Base-by-base conservation (phyloP, 2,329 filamentous ascomycete species). In the Phaeosphaeria sp. region DNA sequence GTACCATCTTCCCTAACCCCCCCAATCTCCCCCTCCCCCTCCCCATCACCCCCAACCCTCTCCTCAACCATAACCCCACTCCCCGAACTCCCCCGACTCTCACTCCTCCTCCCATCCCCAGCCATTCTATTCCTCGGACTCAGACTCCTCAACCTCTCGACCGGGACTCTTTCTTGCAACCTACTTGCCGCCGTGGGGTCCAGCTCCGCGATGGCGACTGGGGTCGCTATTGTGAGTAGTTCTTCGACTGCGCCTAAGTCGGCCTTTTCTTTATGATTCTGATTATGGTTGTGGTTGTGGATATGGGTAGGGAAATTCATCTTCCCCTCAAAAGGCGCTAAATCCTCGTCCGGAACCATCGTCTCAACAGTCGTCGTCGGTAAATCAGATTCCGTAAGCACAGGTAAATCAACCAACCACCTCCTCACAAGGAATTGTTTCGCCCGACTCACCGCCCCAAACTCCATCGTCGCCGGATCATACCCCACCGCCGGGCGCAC, bases 391-490 rank as follows among this genome's bases (percentile, higher is more conserved):
- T 24, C 8, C 4, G 67, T 66, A 56, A 72, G 61, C 8, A 74
- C 66, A 3, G 57, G 20, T 0, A 83, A 72, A 8, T 75, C 60
- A 1, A 58, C 54, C 0, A 82, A 75, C 81, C 81, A 83, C 9
- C 77, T 69, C 4, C 67, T 64, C 0, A 77, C 77, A 0, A 83
- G 66, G 30, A 65, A 68, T 11, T 76, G 72, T 58, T 81, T 81
- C 25, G 77, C 57, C 21, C 74, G 73, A 5, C 71, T 76, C 70
- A 75, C 75, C 1, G 66, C 60, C 1, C 80, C 77, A 11, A 82
- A 72, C 30, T 79, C 77, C n/a, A 78, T 71, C 22, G 72, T 70
- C 2, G 68, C 74, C 0, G 70, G 60, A 33, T 77, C 68, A 13
- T 75, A 69, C 24, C 55, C 65, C 46, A 54, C 64, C 46, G 65